Conservation (phyloP, 352 stramenopile species). For the Globisporangium middletonii region DNA sequence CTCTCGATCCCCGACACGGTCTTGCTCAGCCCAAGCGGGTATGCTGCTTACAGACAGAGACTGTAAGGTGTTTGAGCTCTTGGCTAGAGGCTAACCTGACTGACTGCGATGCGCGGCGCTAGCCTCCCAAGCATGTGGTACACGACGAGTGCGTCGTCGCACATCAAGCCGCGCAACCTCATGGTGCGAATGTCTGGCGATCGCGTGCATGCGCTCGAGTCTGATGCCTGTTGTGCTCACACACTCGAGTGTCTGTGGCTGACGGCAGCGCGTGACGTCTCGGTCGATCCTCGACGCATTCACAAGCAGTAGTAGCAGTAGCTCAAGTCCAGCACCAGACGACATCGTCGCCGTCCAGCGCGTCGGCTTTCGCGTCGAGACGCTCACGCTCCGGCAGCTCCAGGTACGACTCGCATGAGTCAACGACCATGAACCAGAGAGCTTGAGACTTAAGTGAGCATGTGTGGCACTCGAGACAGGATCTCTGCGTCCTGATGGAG, state of each 20-base stretch:
- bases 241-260: not conserved
- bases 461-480: constrained; percentile 11
- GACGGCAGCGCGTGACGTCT: constrained; percentile 30
- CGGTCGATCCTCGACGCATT: constrained; percentile 33
- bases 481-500: constrained; percentile 36
- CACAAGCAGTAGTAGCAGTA: not conserved
- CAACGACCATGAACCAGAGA: not conserved
- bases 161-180: constrained; percentile 32
- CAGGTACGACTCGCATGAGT: constrained; percentile 17
- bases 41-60: not conserved
- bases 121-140: constrained; percentile 64
- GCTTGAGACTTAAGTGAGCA: not conserved
- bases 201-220: not conserved
- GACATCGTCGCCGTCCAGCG: constrained; percentile 24
- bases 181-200: constrained; percentile 17
- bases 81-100: not conserved
- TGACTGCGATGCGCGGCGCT: constrained; percentile 5
- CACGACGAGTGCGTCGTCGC: constrained; percentile 32
- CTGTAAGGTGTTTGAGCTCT: not conserved
- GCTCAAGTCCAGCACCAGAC: not conserved
- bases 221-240: not conserved
- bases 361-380: constrained; percentile 26
- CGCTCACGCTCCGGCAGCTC: constrained; percentile 20
- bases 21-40: constrained; percentile 54
- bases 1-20: constrained; percentile 55